A percentile compares a stretch with the other conserved stretches of the same genome.
phyloP scores from a whole-genome alignment of 805 yeast genomes.

The Yamadazyma tumulicola region DNA sequence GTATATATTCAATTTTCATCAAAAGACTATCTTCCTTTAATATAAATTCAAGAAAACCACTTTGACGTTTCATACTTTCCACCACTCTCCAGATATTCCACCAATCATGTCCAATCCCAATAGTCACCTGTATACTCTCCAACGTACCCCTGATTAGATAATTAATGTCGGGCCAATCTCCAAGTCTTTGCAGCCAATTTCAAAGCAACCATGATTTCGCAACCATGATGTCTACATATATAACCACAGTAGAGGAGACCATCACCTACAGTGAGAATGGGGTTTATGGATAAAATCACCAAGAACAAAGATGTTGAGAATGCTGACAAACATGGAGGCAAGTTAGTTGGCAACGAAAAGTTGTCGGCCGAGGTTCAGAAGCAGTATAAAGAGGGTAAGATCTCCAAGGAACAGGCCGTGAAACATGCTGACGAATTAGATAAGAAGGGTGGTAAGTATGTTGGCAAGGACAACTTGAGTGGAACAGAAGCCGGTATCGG shows the following conservation, averaged over 20 bases:
- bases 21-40: no score
- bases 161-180: no score
- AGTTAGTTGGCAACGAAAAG: slow-evolving; percentile 24
- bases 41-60: no score
- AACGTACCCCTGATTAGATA: no score
- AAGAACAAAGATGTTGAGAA: slow-evolving; percentile 25
- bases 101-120: no score
- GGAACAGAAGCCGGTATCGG: slow-evolving; percentile 33
- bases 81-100: no score
- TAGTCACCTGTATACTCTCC: no score
- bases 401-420: slow-evolving; percentile 24
- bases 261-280: slow-evolving; percentile 20
- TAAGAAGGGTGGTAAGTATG: slow-evolving; percentile 15
- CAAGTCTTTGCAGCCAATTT: slow-evolving; percentile 6
- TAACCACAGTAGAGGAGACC: not conserved
- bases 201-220: slow-evolving; percentile 11
- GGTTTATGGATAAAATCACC: slow-evolving; percentile 34
- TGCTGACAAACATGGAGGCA: slow-evolving; percentile 27
- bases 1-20: no score
- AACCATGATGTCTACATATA: slow-evolving; percentile 4
- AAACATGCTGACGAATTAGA: slow-evolving; percentile 23
- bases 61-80: no score
- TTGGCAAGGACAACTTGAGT: slow-evolving; percentile 19
- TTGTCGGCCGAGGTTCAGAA: slow-evolving; percentile 24
- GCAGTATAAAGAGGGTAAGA: slow-evolving; percentile 28